Percentiles rank a stretch among this genome's conserved stretches.
Conservation (phyloP, 352 stramenopile species). For the Thalassiosira livingstoniorum region DNA sequence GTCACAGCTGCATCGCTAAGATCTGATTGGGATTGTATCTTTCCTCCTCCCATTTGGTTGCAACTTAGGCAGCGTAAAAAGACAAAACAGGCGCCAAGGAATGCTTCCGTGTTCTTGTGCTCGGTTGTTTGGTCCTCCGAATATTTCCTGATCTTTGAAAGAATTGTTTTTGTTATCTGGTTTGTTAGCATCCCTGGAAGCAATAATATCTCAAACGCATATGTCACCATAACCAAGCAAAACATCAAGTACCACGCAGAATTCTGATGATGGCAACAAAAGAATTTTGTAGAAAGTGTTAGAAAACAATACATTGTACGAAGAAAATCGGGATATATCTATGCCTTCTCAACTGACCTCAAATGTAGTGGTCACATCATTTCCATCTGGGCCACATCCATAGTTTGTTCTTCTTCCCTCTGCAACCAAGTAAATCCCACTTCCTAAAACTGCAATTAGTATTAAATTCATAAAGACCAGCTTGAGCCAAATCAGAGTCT, state of each 20-base stretch:
- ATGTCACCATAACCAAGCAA: conserved; percentile 27
- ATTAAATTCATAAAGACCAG: conserved; percentile 51
- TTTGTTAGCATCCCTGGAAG: conserved; percentile 37
- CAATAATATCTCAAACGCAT: conserved; percentile 38
- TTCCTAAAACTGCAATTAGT: conserved; percentile 12
- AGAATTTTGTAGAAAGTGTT: background rate
- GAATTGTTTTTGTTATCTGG: conserved; percentile 20
- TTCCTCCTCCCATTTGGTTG: conserved; percentile 48
- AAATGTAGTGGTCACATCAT: conserved; percentile 1
- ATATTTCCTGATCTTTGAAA: conserved; percentile 1
- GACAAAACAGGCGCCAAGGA: conserved; percentile 29
- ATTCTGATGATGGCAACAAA: conserved; percentile 13
- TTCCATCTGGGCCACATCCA: conserved; percentile 26
- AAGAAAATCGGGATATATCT: background rate
- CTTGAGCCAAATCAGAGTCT: conserved; percentile 42
- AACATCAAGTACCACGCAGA: conserved; percentile 46
- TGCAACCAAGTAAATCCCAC: conserved; percentile 40
- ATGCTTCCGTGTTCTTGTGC: conserved; percentile 18
- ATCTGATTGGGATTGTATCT: conserved; percentile 33
- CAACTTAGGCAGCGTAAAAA: conserved; percentile 46
- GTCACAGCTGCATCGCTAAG: conserved; percentile 48
- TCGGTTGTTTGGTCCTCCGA: background rate
- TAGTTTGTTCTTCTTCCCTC: conserved; percentile 38
- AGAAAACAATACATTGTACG: background rate
- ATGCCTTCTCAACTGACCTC: conserved; percentile 10